phyloP scores from a whole-genome alignment of 805 yeast genomes.

The Monosporozyma siamensis region DNA sequence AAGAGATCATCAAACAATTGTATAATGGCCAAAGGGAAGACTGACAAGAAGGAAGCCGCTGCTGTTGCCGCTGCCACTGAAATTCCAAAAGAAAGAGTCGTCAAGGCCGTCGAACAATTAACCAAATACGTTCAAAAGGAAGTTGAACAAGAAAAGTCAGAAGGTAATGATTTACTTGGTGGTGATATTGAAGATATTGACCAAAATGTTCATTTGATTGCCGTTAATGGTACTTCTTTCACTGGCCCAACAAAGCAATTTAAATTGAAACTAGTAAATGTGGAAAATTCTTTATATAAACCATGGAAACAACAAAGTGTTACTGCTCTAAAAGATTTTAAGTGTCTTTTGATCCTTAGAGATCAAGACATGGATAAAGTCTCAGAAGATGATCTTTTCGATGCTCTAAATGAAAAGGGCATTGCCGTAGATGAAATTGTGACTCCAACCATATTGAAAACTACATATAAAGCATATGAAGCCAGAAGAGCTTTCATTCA shows the following conservation, averaged over 20 bases:
- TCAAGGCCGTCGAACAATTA: conserved; percentile 57
- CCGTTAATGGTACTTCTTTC: conserved; percentile 58
- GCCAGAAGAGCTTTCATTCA: conserved; percentile 65
- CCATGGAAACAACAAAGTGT: conserved; percentile 25
- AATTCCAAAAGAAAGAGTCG: conserved; percentile 25
- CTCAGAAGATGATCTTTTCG: conserved; percentile 47
- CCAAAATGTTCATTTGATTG: conserved; percentile 45
- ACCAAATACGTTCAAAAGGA: conserved; percentile 43
- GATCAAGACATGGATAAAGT: conserved; percentile 32
- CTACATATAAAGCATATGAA: conserved; percentile 81
- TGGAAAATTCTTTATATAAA: conserved; percentile 29
- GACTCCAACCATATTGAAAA: conserved; percentile 66
- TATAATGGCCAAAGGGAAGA: conserved; percentile 4
- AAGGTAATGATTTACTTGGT: conserved; percentile 35
- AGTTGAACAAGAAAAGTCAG: not conserved
- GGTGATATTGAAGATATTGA: conserved; percentile 46
- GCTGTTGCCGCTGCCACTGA: not conserved
- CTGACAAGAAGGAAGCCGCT: not conserved
- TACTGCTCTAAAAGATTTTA: conserved; percentile 30
- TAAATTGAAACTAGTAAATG: conserved; percentile 43
- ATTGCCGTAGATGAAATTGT: conserved; percentile 41
- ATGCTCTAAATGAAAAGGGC: conserved; percentile 45
- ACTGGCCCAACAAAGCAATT: conserved; percentile 43
- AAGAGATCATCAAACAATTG: no score
- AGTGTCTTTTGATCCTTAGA: conserved; percentile 31